phyloP scores from a whole-genome alignment of 108 stramenopile species.

The Nitzschia sp. region DNA sequence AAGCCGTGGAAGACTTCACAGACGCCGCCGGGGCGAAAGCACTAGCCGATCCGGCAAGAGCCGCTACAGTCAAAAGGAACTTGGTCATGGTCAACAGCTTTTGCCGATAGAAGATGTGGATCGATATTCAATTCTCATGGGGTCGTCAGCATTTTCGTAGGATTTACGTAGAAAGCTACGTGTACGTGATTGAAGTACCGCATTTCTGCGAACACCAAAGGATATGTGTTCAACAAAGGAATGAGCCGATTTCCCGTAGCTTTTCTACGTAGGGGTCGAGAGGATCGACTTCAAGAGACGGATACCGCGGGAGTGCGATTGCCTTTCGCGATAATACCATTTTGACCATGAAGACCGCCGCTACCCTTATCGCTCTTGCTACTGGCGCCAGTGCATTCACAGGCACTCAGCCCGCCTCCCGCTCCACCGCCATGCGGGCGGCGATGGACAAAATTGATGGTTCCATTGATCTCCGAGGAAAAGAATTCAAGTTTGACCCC shows the following conservation, averaged over 20 bases:
- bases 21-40: conserved; percentile 60
- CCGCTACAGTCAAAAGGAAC: conserved; percentile 33
- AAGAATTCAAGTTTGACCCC: conserved; percentile 73
- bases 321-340: not conserved
- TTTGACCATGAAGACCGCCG: conserved; percentile 64
- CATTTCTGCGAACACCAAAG: not conserved
- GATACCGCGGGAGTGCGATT: not conserved
- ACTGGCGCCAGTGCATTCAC: conserved; percentile 68
- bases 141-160: not conserved
- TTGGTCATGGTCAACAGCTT: conserved; percentile 50
- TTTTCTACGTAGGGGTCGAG: conserved; percentile 1
- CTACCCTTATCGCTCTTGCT: conserved; percentile 58
- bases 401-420: conserved; percentile 30
- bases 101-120: conserved; percentile 1
- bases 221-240: conserved; percentile 5
- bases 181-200: not conserved
- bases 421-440: conserved; percentile 25
- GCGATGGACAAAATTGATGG: conserved; percentile 44
- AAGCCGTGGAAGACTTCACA: conserved; percentile 27
- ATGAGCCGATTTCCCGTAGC: not conserved
- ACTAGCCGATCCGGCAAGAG: conserved; percentile 58
- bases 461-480: conserved; percentile 53
- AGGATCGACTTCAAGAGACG: conserved; percentile 4
- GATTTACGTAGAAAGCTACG: not conserved
- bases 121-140: not conserved